A percentile compares a stretch with the other conserved stretches of the same genome.
Conservation (phyloP, 176 grass and related monocot species). For the Echinochloa phyllopogon region DNA sequence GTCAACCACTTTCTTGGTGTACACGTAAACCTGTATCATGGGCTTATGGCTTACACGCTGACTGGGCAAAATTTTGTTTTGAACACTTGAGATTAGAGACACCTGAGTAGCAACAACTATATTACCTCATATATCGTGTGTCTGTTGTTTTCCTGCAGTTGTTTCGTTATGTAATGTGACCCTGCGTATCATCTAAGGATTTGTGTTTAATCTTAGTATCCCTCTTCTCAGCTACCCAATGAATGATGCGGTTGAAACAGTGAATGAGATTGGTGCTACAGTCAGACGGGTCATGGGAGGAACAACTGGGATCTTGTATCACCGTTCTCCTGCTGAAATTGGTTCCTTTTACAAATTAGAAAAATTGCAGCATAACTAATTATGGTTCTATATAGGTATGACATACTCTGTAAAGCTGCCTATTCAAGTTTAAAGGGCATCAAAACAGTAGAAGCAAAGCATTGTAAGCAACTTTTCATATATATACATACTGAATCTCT, state of each 20-base stretch:
- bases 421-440: constrained; percentile 74
- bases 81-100: neutral
- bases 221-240: constrained; percentile 74
- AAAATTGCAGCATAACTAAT: neutral
- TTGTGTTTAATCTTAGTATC: constrained; percentile 24
- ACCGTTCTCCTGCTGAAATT: constrained; percentile 7
- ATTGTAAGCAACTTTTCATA: constrained; percentile 41
- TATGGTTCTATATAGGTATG: constrained; percentile 64
- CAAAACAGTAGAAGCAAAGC: constrained; percentile 51
- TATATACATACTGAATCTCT: constrained; percentile 20
- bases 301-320: constrained; percentile 94
- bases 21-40: constrained; percentile 45
- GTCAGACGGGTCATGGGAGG: constrained; percentile 90
- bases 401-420: constrained; percentile 97
- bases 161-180: neutral
- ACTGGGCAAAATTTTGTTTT: neutral
- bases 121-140: constrained; percentile 2
- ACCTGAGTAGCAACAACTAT: constrained; percentile 6
- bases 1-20: constrained; percentile 48
- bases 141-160: neutral
- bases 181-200: constrained; percentile 16
- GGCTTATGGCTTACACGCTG: neutral
- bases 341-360: neutral
- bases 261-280: constrained; percentile 92
- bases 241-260: constrained; percentile 89